Evolutionary conservation across 2,329 filamentous ascomycete genomes (phyloP).

Genomic region (Torrubiella hemipterigena): DNA sequence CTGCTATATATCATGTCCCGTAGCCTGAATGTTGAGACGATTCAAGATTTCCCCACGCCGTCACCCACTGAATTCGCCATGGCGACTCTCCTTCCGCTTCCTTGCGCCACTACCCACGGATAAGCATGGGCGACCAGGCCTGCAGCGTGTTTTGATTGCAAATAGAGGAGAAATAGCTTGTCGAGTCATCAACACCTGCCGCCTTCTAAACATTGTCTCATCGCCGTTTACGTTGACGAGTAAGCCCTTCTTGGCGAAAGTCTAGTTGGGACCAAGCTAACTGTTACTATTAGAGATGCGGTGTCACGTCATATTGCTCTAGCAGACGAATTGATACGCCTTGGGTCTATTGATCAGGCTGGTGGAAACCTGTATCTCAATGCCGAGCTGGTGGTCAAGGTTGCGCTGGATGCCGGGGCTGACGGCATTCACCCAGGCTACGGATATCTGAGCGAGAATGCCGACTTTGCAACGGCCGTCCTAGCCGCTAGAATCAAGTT

Average conservation of each 20-base stretch:
- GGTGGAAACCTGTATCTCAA: background rate
- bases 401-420: too few species aligned
- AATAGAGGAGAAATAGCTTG: background rate
- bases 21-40: too few species aligned
- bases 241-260: background rate
- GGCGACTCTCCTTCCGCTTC: too few species aligned
- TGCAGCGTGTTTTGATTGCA: background rate
- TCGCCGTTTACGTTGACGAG: background rate
- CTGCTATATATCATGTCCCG: too few species aligned
- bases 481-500: slow-evolving; percentile 41
- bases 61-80: too few species aligned
- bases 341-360: background rate
- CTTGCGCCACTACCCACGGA: background rate
- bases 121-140: background rate
- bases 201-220: background rate
- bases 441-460: slow-evolving; percentile 52
- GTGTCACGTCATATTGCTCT: background rate
- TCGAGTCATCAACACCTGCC: background rate
- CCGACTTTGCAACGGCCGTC: slow-evolving; percentile 43
- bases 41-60: too few species aligned
- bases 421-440: slow-evolving; percentile 35
- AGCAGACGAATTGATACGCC: background rate
- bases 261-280: background rate
- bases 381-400: background rate
- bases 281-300: background rate